These are phyloP conservation scores for Gigaspora rosea DNA, from an alignment of 192 early-diverging fungal species.

Conservation along the genomic window DNA sequence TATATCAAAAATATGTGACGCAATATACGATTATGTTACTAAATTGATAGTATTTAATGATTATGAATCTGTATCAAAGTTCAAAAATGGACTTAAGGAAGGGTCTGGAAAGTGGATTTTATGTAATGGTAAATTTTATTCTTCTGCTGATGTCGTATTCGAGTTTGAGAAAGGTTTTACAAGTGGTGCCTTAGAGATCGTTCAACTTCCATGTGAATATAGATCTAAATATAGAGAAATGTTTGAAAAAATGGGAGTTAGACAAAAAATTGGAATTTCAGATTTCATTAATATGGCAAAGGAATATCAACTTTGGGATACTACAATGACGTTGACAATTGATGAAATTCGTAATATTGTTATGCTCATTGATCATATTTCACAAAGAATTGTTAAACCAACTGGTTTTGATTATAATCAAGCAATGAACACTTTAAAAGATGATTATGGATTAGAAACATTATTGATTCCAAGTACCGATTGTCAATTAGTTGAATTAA, in stretches of 20 bases:
- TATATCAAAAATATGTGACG: neutral
- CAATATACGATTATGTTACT: neutral
- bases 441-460: too few species aligned
- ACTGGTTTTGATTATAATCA: too few species aligned
- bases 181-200: neutral
- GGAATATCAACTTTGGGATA: neutral
- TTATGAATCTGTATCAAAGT: neutral
- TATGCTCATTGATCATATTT: neutral
- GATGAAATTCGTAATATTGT: neutral
- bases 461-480: slow-evolving; percentile 10
- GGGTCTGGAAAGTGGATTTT: neutral
- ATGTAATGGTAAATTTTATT: neutral
- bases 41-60: neutral
- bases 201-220: slow-evolving; percentile 1
- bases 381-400: neutral
- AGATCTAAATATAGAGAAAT: neutral
- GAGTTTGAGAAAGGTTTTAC: neutral
- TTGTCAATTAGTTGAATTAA: neutral
- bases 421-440: neutral
- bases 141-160: slow-evolving; percentile 1
- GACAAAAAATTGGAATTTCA: neutral
- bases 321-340: neutral
- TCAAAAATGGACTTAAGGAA: neutral
- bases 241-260: slow-evolving; percentile 13
- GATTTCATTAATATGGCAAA: neutral